Percentiles rank a stretch among this genome's conserved stretches.
Conservation (phyloP, 306 rosid species). For the Prunus armeniaca region DNA sequence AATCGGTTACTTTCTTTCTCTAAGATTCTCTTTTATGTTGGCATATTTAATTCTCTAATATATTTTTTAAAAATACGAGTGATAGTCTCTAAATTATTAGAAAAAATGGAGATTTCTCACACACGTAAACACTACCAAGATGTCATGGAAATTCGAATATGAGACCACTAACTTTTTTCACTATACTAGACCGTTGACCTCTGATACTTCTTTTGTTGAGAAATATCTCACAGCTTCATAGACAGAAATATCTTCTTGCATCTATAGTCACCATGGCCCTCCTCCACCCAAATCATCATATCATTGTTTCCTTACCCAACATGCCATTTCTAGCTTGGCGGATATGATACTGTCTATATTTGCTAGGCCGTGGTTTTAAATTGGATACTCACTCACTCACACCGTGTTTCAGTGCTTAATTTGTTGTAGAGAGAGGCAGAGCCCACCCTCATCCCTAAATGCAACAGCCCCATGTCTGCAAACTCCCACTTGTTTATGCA, state of each 20-base stretch:
- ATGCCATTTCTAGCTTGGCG: too few relatives aligned
- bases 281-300: neutral
- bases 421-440: neutral
- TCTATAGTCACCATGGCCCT: neutral
- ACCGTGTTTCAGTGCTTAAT: neutral
- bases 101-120: rapidly evolving
- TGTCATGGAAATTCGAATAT: rapidly evolving
- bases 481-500: neutral
- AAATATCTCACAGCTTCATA: neutral
- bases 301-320: neutral
- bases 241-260: neutral
- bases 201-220: neutral
- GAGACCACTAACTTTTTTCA: too few relatives aligned
- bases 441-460: neutral
- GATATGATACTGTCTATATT: neutral
- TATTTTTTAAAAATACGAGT: too few relatives aligned
- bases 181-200: too few relatives aligned
- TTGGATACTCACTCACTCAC: neutral
- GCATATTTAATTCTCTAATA: neutral
- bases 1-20: neutral
- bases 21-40: neutral
- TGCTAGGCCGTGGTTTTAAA: neutral
- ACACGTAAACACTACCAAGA: too few relatives aligned
- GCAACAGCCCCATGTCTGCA: conserved; percentile 1
- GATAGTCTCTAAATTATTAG: too few relatives aligned